Evolutionary conservation across 2,329 filamentous ascomycete species (phyloP), one percentile per base, ranked within the genome.

Genomic region (Simplicillium sp.): DNA sequence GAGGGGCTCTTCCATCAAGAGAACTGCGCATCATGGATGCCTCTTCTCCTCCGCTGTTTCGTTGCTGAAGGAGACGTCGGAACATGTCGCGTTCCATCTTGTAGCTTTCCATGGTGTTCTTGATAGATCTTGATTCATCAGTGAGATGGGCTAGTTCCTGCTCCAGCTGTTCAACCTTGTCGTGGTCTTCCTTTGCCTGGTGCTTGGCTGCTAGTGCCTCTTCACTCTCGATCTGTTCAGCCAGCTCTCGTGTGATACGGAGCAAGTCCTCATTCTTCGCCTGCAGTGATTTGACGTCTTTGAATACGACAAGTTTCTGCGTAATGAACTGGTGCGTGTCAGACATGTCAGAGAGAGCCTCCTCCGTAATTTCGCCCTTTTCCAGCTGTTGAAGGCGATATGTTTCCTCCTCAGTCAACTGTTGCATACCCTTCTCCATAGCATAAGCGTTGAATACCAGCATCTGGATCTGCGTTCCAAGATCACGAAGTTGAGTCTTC

Each of bases 51-150:
- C 75, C 56, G 55, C 74, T 54, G 55, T 70, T 58, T 64, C 80
- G 61, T 46, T 92, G 85, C 50, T 90, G 85, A 25, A 96, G 75
- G 69, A 97, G 89, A 39, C 89, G 87, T 16, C 90, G 82, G 80
- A 96, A 97, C 78, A 96, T 96, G 57, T 98, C 90, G 46, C 92
- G 82, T 65, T 98, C 92, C 53, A 88, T 87, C 57, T 92, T 87
- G 59, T 94, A 95, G 59, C 87, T 94, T 66, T 95, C 87, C 48
- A 88, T 85, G 43, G 89, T 86, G 25, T 84, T 80, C 34, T 84
- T 79, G 49, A 95, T 82, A 11, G 84, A 84, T 50, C 82, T 78
- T 39, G 94, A 78, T 57, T 96, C 88, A 48, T 96, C 90, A 44
- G 87, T 80, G 59, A 90, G 59, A 38, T 84, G 80, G 49, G 82